These are phyloP conservation scores for Pyrenochaeta sp. DNA, from an alignment of 2,329 filamentous ascomycete genomes.

Conservation along the genomic window DNA sequence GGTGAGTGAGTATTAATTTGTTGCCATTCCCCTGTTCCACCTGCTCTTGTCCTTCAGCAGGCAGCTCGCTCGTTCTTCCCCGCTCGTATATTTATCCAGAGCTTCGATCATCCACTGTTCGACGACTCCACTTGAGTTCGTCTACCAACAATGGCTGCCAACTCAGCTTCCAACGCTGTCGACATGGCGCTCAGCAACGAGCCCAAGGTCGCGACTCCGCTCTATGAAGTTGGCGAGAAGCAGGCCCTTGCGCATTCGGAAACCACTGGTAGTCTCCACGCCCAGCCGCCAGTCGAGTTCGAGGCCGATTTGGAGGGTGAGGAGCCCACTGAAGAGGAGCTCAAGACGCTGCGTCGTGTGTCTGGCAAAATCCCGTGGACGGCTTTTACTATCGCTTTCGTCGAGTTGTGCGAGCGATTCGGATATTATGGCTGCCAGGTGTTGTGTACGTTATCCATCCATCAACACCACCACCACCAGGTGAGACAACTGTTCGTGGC, in stretches of 20 bases:
- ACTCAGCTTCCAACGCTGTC: slow-evolving; percentile 40
- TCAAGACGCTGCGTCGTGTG: slow-evolving; percentile 68
- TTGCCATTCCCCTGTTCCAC: slow-evolving; percentile 6
- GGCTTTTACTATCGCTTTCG: slow-evolving; percentile 74
- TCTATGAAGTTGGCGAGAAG: slow-evolving; percentile 47
- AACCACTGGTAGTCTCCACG: slow-evolving; percentile 26
- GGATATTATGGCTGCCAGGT: slow-evolving; percentile 78
- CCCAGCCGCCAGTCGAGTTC: slow-evolving; percentile 35
- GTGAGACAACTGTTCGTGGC: no score
- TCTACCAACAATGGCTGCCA: slow-evolving; percentile 39
- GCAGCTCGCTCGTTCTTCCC: slow-evolving; percentile 9
- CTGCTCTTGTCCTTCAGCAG: slow-evolving; percentile 12
- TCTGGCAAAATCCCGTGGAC: slow-evolving; percentile 71
- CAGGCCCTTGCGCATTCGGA: slow-evolving; percentile 33
- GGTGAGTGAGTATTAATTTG: slow-evolving; percentile 25
- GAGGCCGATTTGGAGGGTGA: slow-evolving; percentile 47
- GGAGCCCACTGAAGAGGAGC: slow-evolving; percentile 68
- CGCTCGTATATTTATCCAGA: slow-evolving; percentile 5
- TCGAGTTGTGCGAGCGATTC: slow-evolving; percentile 79
- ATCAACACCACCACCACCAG: neutral
- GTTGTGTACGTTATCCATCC: slow-evolving; percentile 60
- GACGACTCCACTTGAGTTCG: slow-evolving; percentile 12
- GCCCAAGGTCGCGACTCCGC: slow-evolving; percentile 42
- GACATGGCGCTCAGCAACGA: slow-evolving; percentile 49
- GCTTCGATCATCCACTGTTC: slow-evolving; percentile 17